Base-by-base conservation (phyloP, 1,284 basidiomycete species). In the Ganoderma sp. region DNA sequence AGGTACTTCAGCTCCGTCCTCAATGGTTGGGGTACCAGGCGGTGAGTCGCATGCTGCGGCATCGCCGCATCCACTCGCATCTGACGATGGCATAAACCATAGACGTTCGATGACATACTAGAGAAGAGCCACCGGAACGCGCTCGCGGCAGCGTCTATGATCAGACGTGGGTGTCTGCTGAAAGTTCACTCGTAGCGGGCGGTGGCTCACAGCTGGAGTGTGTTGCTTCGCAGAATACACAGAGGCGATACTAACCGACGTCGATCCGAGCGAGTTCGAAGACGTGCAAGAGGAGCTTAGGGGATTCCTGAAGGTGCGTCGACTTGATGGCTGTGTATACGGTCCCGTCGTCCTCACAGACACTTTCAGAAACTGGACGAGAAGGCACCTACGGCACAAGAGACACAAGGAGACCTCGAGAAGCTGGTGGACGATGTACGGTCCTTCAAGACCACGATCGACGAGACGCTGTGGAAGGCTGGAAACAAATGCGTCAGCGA, bases 121-220 rank as follows among this genome's bases (percentile, higher is more conserved):
- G 62, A 67, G 19, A 39, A 32, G 43, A 63, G 62, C 41, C 43
- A 59, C 57, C 17, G 43, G 10, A 67, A 67, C 5, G 66, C 66
- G 45, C 50, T 58, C 34, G 41, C 56, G 6, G 66, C 66, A 1
- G 42, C 66, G 12, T 39, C 62, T 19, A 64, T 67, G 57, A 64
- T 67, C 62, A 63, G 59, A 48, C 57, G 66, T 67, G n/a, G 19
- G 66, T 28, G 0, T 61, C 43, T 22, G 37, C 37, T 0, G 37
- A 39, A 10, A 4, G 17, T 2, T 5, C 5, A 22, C 28, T n/a
- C 9, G 4, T 19, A 32, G 32, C 19, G n/a, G 17, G 14, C 37
- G n/a, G 19, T 34, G 42, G 37, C 45, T 67, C 3, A 64, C 28
- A 9, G 4, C n/a, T n/a, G n/a, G n/a, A n/a, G 14, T 10, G 28